Evolutionary conservation across 1,284 basidiomycete genomes (phyloP), one percentile per base, ranked within the genome.

Genomic region (Puccinia novopanici): DNA sequence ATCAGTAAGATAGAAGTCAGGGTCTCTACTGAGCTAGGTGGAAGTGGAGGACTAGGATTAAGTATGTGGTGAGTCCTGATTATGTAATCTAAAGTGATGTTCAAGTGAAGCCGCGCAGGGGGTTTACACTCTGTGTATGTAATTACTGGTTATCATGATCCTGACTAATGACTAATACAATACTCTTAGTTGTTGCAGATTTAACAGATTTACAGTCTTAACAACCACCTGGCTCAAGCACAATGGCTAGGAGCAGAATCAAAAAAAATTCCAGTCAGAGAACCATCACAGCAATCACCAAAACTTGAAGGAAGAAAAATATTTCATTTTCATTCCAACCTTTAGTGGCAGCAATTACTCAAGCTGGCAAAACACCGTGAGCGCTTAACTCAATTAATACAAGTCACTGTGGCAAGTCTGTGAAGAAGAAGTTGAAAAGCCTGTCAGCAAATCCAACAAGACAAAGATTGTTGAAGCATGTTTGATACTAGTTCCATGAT

Each of bases 151-250:
- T n/a, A n/a, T n/a, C n/a, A n/a, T n/a, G n/a, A n/a, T 45, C 42
- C 15, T 45, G 42, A 15, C 6, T 45, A 8, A 8, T 45, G 6
- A 8, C 42, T 15, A 45, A 8, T 45, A 8, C 15, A 8, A 6
- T 45, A 8, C 8, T 57, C n/a, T 57, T 57, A 24, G 54, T 27
- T 57, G 54, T 13, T n/a, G n/a, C 8, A 57, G 6, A 57, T 24
- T 57, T 57, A 24, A 57, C 54, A 57, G 54, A 57, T 57, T 57
- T 57, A 57, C 54, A 57, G 54, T 57, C 54, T 57, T 27, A 24
- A 57, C 3, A 9, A 22, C 27, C 54, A 57, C n/a, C 2, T 24
- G 3, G 27, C 4, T 6, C 42, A 6, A 45, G n/a, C 54, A 57
- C 54, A 9, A 57, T 57, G 8, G 6, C 13, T 24, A 61, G 30